Evolutionary conservation across 164 flowering plant genomes (phyloP), one percentile per base, ranked within the genome.

Genomic region (Liriodendron chinense): DNA sequence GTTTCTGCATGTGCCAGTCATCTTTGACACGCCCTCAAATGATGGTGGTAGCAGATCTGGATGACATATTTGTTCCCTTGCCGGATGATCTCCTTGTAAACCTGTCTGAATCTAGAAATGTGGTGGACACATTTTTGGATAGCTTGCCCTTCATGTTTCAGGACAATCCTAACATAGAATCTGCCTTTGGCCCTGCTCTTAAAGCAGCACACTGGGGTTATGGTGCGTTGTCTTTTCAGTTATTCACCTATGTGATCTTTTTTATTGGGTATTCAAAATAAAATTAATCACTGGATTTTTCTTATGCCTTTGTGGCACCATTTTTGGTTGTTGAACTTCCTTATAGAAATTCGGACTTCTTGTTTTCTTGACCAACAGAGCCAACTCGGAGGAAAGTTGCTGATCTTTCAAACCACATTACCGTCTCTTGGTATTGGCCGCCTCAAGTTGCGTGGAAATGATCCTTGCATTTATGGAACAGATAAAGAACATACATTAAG

Each of bases 31-130:
- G 91, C 82, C 98, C 98, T 77, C 98, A 94, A 78, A 92, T 96
- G 97, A 88, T 94, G 97, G 99, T 92, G 76, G 92, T 94, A 70
- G 90, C 97, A 69, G 98, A 96, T 85, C 83, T 96, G 74, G 97
- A 96, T 80, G 99, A 96, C 79, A 79, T 92, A 80, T 94, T 96
- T 85, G 85, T 90, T 20, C 99, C 99, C 22, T 83, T 94, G 86
- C 98, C 96, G 69, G 97, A 94, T 85, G 98, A 94, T 85, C 97
- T 94, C 70, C 91, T 96, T 73, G 99, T 94, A 71, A 96, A 96
- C 84, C 84, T 96, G 82, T 92, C 97, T 57, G 98, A 96, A 80
- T 96, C 99, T 59, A 92, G 91, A 85, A 82, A 67, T 70, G 97
- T 96, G 65, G 97, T 96, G 76, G 98, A 94, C 71, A 82, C 90